Base-by-base conservation (phyloP, 306 rosid genomes). In the Rubus parviflorus region DNA sequence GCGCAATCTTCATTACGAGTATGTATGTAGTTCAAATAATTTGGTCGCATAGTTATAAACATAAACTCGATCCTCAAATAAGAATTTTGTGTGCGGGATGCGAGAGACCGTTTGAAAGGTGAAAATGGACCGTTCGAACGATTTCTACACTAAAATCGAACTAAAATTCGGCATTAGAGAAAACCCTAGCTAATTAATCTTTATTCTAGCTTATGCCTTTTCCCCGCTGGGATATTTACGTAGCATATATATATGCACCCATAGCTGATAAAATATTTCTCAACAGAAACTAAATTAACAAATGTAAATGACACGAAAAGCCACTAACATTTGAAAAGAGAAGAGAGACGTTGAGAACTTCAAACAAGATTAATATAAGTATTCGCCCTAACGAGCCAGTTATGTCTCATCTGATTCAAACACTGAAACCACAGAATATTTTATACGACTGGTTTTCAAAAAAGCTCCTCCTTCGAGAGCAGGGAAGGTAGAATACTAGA, bases 381-480 rank as follows among this genome's bases (percentile, higher is more conserved):
- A 73, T 20, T 41, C 15, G 12, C 46, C 47, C 12, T 41, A 22
- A 13, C 14, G 7, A 58, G 11, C 38, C 42, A 58, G 56, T 56
- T 64, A 74, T 74, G 58, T 48, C 69, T 60, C 77, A 19, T 45
- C 46, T 74, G 70, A 74, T 60, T 74, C 77, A 74, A 60, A 45
- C 77, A 74, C 68, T 73, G 77, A 58, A 47, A 20, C 48, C 25
- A 57, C 68, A 14, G 43, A 1, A 45, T 45, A 58, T n/a, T 74
- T 74, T 74, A 74, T 74, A 45, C 70, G 57, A 45, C 4, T 74
- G 40, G 20, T 51, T 77, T 78, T 77, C 48, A 20, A 70, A 58
- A 74, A 75, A 77, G 54, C 90, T 63, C 83, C 57, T 38, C 7
- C 42, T 75, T 73, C 86, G 77, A 84, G 82, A 77, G 75, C 49